These are phyloP conservation scores for Diospyros kaki DNA, from an alignment of 148 eudicot species.

Conservation along the genomic window DNA sequence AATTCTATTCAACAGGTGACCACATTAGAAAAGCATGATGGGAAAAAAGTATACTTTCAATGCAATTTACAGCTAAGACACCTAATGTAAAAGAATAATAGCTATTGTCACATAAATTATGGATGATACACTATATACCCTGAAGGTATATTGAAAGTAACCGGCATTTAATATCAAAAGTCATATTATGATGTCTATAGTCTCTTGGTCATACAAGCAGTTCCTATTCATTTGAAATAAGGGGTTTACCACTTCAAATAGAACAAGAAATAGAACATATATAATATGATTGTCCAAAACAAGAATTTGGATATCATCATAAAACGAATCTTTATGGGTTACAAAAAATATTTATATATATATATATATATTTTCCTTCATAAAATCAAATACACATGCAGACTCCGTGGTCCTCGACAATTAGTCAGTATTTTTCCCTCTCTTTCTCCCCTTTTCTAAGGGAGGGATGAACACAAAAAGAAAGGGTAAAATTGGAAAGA, in stretches of 20 bases:
- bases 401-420: too few species aligned
- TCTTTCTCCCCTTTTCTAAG: too few species aligned
- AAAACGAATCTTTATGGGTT: too few species aligned
- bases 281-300: too few species aligned
- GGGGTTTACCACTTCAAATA: too few species aligned
- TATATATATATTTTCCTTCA: too few species aligned
- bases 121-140: neutral
- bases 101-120: neutral
- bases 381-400: too few species aligned
- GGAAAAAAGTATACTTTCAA: neutral
- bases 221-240: neutral
- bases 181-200: too few species aligned
- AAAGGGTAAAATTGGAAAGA: neutral
- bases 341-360: too few species aligned
- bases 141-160: neutral
- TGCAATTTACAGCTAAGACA: neutral
- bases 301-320: too few species aligned
- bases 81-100: neutral
- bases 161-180: neutral
- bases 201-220: neutral
- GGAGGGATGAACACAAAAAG: neutral
- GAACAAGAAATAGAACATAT: too few species aligned
- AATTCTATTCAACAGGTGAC: constrained; percentile 50
- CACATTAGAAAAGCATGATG: constrained; percentile 5
- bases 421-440: too few species aligned